Percentiles rank a stretch among this genome's conserved stretches.
phyloP scores from a whole-genome alignment of 441 rosid genomes.

The Brassica balearica region DNA sequence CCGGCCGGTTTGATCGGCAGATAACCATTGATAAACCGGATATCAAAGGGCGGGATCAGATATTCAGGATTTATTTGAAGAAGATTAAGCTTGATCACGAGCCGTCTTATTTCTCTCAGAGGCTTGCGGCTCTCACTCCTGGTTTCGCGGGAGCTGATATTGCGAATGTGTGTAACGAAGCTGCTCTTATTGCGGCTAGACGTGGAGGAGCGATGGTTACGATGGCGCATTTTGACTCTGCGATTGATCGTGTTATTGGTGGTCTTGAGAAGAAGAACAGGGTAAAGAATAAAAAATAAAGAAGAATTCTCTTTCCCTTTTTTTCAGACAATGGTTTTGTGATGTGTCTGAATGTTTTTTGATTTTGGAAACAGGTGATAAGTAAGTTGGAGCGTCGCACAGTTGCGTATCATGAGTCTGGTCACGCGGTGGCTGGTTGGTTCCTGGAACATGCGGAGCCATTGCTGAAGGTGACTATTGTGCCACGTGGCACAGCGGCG shows the following conservation, averaged over 20 bases:
- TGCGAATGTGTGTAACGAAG: constrained; percentile 80
- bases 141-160: constrained; percentile 89
- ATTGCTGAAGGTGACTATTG: constrained; percentile 74
- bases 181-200: constrained; percentile 79
- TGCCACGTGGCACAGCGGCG: constrained; percentile 83
- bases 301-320: not conserved
- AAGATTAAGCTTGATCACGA: constrained; percentile 68
- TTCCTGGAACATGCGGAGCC: constrained; percentile 83
- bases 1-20: constrained; percentile 81
- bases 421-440: constrained; percentile 85
- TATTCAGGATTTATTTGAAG: constrained; percentile 64
- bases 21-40: constrained; percentile 76
- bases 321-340: not conserved
- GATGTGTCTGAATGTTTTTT: constrained; percentile 15
- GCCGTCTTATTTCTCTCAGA: constrained; percentile 70
- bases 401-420: constrained; percentile 81
- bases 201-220: constrained; percentile 50
- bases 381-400: constrained; percentile 75
- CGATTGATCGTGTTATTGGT: constrained; percentile 80
- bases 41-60: constrained; percentile 82
- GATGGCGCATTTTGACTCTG: constrained; percentile 75
- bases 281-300: constrained; percentile 42
- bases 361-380: constrained; percentile 59
- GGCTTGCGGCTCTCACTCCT: constrained; percentile 81
- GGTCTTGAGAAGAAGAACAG: constrained; percentile 81